Percentiles rank a stretch among this genome's conserved stretches.
These are phyloP conservation scores for Pichia sp. DNA, from an alignment of 1,139 yeast species.

Conservation along the genomic window DNA sequence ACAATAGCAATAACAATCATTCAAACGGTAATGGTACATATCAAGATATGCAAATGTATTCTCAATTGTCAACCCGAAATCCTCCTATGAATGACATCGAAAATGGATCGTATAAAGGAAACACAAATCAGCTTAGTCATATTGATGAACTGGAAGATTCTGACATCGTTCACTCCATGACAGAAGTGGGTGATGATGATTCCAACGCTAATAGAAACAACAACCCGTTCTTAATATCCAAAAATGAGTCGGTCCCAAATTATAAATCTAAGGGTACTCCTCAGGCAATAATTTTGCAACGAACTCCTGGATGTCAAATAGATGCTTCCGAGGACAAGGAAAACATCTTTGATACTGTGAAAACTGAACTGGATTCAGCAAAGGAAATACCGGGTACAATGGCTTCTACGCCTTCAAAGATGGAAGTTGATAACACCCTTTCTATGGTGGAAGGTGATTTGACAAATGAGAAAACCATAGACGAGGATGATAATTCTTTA, in stretches of 20 bases:
- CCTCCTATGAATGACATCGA: not conserved
- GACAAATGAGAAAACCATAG: not conserved
- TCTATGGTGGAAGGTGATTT: not conserved
- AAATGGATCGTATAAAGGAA: not conserved
- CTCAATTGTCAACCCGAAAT: not conserved
- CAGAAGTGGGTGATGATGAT: not conserved
- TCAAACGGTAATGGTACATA: not conserved
- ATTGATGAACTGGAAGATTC: not conserved
- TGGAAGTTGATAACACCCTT: conserved; percentile 1
- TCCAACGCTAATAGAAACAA: not conserved
- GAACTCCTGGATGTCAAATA: conserved; percentile 7
- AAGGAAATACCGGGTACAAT: not conserved
- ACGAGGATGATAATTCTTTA: not conserved
- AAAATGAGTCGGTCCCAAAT: not conserved
- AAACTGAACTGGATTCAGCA: conserved; percentile 1
- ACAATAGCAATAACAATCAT: not conserved
- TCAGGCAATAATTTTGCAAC: conserved; percentile 10
- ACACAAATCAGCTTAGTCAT: not conserved
- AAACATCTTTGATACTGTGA: conserved; percentile 21
- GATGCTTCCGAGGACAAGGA: conserved; percentile 27
- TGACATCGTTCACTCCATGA: not conserved
- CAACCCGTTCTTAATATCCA: conserved; percentile 1
- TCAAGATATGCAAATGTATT: not conserved
- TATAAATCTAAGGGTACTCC: conserved; percentile 10
- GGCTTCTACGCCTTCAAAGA: conserved; percentile 13